Evolutionary conservation across 257 asterid species (phyloP).

Genomic region (Dorcoceras hygrometricum): DNA sequence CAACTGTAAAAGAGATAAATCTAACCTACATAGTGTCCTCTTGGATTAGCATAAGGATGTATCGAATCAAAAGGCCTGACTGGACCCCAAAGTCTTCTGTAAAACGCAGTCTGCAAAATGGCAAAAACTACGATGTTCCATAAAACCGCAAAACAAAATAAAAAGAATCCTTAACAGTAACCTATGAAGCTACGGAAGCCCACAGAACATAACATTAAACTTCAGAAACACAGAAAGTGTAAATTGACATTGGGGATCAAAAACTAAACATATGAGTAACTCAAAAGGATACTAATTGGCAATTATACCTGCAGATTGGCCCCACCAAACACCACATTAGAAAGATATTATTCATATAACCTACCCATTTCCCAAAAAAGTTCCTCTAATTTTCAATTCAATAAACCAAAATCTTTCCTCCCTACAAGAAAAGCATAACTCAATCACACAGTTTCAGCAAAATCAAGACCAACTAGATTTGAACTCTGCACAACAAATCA

Average conservation of each 20-base stretch:
- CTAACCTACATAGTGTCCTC: constrained; percentile 84
- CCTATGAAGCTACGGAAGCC: background rate
- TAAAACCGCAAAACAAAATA: constrained; percentile 13
- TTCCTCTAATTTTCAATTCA: constrained; percentile 22
- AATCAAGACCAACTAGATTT: constrained; percentile 27
- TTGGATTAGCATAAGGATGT: constrained; percentile 76
- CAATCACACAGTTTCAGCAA: background rate
- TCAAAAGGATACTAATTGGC: constrained; percentile 32
- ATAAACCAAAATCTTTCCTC: constrained; percentile 5
- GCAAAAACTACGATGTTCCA: constrained; percentile 24
- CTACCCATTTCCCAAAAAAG: constrained; percentile 12
- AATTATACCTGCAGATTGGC: constrained; percentile 31
- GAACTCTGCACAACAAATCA: constrained; percentile 12
- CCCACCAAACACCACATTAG: constrained; percentile 47
- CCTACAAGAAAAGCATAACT: constrained; percentile 1
- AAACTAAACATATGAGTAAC: constrained; percentile 30
- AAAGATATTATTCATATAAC: constrained; percentile 22
- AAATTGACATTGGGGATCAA: constrained; percentile 29
- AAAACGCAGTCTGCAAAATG: constrained; percentile 53
- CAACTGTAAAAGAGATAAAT: constrained; percentile 30
- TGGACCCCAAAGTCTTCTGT: constrained; percentile 86
- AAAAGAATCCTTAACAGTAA: constrained; percentile 9
- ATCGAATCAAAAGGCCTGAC: constrained; percentile 69
- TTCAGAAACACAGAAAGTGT: constrained; percentile 24
- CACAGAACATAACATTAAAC: constrained; percentile 20